Evolutionary conservation across 1,284 basidiomycete genomes (phyloP).

Genomic region (Stygiomarasmius scandens): DNA sequence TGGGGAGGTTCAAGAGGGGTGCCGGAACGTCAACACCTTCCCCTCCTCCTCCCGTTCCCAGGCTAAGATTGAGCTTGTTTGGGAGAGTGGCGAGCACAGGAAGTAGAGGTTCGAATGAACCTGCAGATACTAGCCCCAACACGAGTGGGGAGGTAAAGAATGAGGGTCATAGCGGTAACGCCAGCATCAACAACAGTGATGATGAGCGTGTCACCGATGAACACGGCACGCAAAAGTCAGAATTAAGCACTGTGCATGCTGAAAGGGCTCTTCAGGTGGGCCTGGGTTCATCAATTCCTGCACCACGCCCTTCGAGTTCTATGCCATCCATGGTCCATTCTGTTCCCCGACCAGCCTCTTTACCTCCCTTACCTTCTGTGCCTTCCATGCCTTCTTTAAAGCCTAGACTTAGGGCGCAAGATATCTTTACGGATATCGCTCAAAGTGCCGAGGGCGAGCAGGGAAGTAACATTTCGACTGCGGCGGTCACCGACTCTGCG

Average conservation of each 20-base stretch:
- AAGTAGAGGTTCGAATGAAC: not conserved
- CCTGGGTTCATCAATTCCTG: not conserved
- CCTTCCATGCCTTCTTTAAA: not conserved
- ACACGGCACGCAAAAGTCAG: not conserved
- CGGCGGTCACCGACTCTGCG: not conserved
- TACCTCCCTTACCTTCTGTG: not conserved
- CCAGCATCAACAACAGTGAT: not conserved
- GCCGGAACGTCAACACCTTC: not conserved
- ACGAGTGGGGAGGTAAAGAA: not conserved
- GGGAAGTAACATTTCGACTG: not conserved
- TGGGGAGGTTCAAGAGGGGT: not conserved
- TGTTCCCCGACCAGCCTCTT: not conserved
- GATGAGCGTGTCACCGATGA: not conserved
- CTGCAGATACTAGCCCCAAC: too few species aligned
- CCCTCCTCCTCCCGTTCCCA: not conserved
- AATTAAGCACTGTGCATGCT: not conserved
- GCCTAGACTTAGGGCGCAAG: slow-evolving; percentile 9
- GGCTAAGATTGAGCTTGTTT: slow-evolving; percentile 5
- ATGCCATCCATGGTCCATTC: slow-evolving; percentile 8
- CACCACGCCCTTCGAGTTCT: slow-evolving; percentile 7
- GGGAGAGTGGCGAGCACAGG: not conserved
- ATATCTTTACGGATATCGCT: slow-evolving; percentile 7
- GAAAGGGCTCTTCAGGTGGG: not conserved
- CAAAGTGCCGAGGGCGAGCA: not conserved
- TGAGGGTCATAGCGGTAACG: not conserved